These are phyloP conservation scores for Penicillium concentricum DNA, from an alignment of 2,329 filamentous ascomycete genomes.

Conservation along the genomic window DNA sequence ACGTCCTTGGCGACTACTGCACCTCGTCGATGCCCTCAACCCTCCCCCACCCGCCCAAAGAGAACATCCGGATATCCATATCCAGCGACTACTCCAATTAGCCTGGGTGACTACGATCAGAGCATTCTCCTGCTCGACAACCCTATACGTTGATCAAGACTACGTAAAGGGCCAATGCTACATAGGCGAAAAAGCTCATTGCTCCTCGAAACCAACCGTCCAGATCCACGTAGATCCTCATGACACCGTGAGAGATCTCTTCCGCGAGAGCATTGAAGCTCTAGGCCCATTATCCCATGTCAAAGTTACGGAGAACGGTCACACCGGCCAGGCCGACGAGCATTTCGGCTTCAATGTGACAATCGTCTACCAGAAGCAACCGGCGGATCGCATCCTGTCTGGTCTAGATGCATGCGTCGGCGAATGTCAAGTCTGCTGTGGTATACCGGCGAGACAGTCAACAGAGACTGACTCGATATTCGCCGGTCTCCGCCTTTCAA, in stretches of 20 bases:
- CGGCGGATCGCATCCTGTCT: background rate
- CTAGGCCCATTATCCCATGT: background rate
- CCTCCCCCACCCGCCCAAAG: background rate
- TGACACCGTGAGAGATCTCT: constrained; percentile 6
- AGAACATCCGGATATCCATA: constrained; percentile 10
- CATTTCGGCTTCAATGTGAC: background rate
- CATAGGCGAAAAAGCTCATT: constrained; percentile 2
- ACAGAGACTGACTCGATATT: background rate
- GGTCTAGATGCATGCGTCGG: background rate
- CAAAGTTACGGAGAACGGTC: background rate
- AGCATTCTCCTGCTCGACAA: constrained; percentile 9
- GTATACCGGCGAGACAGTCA: background rate
- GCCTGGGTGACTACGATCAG: constrained; percentile 10
- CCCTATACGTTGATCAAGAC: constrained; percentile 10
- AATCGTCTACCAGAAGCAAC: constrained; percentile 9
- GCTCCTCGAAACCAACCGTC: background rate
- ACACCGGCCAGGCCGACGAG: background rate
- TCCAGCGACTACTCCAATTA: constrained; percentile 15
- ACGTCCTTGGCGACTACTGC: constrained; percentile 6
- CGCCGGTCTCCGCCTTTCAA: constrained; percentile 6
- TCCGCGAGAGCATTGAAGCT: background rate
- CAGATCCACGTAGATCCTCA: constrained; percentile 14
- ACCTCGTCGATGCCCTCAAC: constrained; percentile 6
- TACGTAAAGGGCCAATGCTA: constrained; percentile 10
- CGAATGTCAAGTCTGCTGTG: constrained; percentile 4